Conservation (phyloP, 2,329 filamentous ascomycete species). For the Corniculantispora saksenae region DNA sequence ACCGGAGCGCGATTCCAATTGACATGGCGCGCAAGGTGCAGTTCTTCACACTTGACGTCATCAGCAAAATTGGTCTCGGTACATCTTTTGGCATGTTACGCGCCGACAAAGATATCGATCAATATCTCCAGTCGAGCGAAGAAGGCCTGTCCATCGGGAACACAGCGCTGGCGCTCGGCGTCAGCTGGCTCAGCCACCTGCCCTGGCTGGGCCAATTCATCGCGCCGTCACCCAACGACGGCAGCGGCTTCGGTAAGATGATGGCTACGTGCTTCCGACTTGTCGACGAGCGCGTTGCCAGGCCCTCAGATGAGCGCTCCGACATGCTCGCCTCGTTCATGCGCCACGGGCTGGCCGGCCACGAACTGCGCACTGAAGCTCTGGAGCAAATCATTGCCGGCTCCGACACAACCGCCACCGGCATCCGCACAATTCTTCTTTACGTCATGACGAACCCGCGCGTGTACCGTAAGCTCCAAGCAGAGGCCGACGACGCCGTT, state of each 20-base stretch:
- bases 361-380: conserved; percentile 33
- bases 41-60: conserved; percentile 56
- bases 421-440: conserved; percentile 53
- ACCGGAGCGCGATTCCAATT: conserved; percentile 33
- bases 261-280: conserved; percentile 31
- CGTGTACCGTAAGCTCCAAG: conserved; percentile 46
- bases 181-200: conserved; percentile 32
- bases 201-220: conserved; percentile 31
- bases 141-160: conserved; percentile 32
- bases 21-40: conserved; percentile 50
- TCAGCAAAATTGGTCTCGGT: conserved; percentile 53
- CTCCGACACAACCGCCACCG: conserved; percentile 59
- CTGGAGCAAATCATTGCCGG: conserved; percentile 45
- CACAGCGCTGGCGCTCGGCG: conserved; percentile 29
- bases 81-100: conserved; percentile 49
- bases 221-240: conserved; percentile 30
- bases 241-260: conserved; percentile 37
- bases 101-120: conserved; percentile 45
- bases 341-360: conserved; percentile 29
- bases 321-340: conserved; percentile 39
- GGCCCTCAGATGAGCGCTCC: conserved; percentile 21
- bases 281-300: conserved; percentile 30
- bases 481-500: conserved; percentile 42
- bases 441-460: conserved; percentile 52
- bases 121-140: conserved; percentile 39